Conservation (phyloP, 73 alveolate genomes). For the Blepharisma stoltei region DNA sequence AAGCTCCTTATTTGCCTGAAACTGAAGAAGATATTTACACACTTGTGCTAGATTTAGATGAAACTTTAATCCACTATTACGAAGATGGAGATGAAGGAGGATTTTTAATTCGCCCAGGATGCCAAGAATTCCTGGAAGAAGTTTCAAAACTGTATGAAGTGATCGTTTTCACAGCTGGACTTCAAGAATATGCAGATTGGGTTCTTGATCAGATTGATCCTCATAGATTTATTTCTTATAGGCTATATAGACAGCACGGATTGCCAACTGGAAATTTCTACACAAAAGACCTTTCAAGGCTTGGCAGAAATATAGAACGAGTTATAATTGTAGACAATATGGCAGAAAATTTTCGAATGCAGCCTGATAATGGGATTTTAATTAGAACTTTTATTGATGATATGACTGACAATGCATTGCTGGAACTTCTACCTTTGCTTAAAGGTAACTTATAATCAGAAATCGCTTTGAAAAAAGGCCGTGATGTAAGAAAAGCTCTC, state of each 20-base stretch:
- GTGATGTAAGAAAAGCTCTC: slow-evolving; percentile 65
- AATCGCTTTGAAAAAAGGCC: slow-evolving; percentile 46
- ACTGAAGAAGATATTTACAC: slow-evolving; percentile 45
- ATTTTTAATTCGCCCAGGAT: slow-evolving; percentile 49
- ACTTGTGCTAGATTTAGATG: slow-evolving; percentile 75
- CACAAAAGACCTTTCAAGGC: slow-evolving; percentile 56
- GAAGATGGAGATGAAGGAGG: slow-evolving; percentile 54
- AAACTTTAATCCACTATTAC: slow-evolving; percentile 67
- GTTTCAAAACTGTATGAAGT: slow-evolving; percentile 48
- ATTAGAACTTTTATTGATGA: slow-evolving; percentile 71
- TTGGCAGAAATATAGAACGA: slow-evolving; percentile 57
- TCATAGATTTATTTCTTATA: slow-evolving; percentile 28
- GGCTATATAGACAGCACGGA: slow-evolving; percentile 59
- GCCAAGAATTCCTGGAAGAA: slow-evolving; percentile 41
- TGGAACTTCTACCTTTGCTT: slow-evolving; percentile 54
- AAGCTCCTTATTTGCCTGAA: neutral
- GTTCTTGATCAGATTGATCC: slow-evolving; percentile 49
- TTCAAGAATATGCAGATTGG: slow-evolving; percentile 68
- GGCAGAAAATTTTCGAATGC: slow-evolving; percentile 60
- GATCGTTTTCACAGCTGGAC: slow-evolving; percentile 58
- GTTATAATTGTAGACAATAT: slow-evolving; percentile 71
- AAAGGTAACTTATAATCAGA: slow-evolving; percentile 35
- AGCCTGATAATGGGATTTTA: slow-evolving; percentile 76
- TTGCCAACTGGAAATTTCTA: slow-evolving; percentile 30
- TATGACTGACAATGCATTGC: slow-evolving; percentile 59